A percentile compares a stretch with the other conserved stretches of the same genome.
Evolutionary conservation across 2,329 filamentous ascomycete genomes (phyloP).

Genomic region (Pyrenochaeta sp.): DNA sequence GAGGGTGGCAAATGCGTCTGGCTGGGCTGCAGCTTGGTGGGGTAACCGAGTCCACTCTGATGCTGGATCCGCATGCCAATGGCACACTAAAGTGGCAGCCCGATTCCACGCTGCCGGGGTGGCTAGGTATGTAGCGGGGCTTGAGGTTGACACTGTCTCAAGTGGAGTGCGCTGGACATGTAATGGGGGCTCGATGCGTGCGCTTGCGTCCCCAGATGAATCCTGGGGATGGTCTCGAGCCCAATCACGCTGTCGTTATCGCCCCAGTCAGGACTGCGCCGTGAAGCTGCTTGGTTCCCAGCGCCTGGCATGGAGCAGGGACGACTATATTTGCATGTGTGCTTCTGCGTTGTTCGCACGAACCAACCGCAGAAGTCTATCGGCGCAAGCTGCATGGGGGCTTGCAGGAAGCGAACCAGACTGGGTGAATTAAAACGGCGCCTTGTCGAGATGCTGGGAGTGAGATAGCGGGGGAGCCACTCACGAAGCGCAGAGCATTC

Average conservation of each 20-base stretch:
- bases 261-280: constrained; percentile 11
- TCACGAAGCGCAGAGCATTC: constrained; percentile 39
- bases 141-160: constrained; percentile 11
- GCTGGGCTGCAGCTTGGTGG: constrained; percentile 23
- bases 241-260: constrained; percentile 23
- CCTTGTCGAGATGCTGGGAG: constrained; percentile 35
- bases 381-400: constrained; percentile 29
- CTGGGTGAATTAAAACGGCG: constrained; percentile 39
- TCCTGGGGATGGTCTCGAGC: constrained; percentile 5
- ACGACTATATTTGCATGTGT: constrained; percentile 13
- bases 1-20: constrained; percentile 25
- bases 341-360: constrained; percentile 18
- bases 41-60: constrained; percentile 16
- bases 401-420: constrained; percentile 37
- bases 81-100: constrained; percentile 31
- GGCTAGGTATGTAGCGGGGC: constrained; percentile 8
- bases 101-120: constrained; percentile 36
- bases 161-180: constrained; percentile 7
- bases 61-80: constrained; percentile 31
- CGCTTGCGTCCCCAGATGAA: background rate
- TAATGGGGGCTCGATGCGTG: background rate
- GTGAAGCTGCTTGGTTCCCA: constrained; percentile 10
- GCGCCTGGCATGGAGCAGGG: constrained; percentile 10
- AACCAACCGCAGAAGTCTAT: constrained; percentile 30
- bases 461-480: constrained; percentile 38